Evolutionary conservation across 2,329 filamentous ascomycete species (phyloP).

Genomic region (Botrytis aclada): DNA sequence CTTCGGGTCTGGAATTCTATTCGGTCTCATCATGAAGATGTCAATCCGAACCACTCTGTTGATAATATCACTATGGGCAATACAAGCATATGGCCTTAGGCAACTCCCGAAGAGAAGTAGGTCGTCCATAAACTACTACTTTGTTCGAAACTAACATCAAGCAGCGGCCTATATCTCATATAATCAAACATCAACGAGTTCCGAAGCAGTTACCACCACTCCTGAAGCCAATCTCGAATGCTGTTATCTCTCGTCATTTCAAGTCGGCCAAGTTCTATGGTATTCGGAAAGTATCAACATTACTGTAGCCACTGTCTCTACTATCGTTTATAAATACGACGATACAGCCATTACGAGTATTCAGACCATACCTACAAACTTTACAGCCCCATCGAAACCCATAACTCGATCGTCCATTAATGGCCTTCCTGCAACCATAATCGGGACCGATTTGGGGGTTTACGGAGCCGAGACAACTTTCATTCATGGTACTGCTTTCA

Average conservation of each 20-base stretch:
- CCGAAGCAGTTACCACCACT: background rate
- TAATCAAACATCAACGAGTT: conserved; percentile 7
- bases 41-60: background rate
- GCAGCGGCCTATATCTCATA: conserved; percentile 6
- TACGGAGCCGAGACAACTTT: conserved; percentile 20
- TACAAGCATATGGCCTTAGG: background rate
- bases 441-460: conserved; percentile 9
- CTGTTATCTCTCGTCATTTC: conserved; percentile 22
- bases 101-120: background rate
- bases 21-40: background rate
- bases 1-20: background rate
- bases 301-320: conserved; percentile 23
- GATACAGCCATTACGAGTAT: conserved; percentile 20
- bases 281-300: conserved; percentile 21
- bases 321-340: conserved; percentile 22
- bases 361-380: conserved; percentile 14
- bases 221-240: conserved; percentile 16
- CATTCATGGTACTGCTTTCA: conserved; percentile 23
- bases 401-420: background rate
- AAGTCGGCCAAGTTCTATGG: conserved; percentile 22
- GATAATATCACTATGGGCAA: conserved; percentile 8
- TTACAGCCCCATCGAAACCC: conserved; percentile 3
- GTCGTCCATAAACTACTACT: background rate
- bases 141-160: background rate
- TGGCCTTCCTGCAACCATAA: conserved; percentile 20